Base-by-base conservation (phyloP, 257 asterid species). In the Forsythia suspensa region DNA sequence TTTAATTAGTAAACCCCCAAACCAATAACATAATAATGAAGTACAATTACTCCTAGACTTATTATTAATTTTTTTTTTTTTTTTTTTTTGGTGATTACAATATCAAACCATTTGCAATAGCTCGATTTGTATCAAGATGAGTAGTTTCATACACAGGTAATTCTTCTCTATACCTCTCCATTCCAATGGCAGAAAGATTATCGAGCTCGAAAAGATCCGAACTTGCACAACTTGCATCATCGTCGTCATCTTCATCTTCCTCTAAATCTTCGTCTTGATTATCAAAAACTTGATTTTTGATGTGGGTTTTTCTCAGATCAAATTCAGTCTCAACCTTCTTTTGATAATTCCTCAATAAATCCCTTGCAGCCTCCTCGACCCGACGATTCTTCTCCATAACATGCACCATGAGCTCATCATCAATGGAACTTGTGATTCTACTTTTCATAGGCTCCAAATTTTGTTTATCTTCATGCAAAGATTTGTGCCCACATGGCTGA, bases 81-180 rank as follows among this genome's bases (percentile, higher is more conserved):
- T 72, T 74, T 44, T 76, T 75, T 41, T 20, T 10, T 2, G 34
- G 29, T 44, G 48, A 66, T 83, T 84, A 88, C 90, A 86, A 78
- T 77, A 89, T 82, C 51, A 90, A 86, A 65, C 94, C 94, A 75
- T 83, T 87, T 61, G 88, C 89, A 52, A 87, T 84, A 55, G 91
- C 89, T 80, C 86, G 80, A 74, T 90, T 83, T 71, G 92, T 82
- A 70, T 77, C 85, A 0, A 90, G 80, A 78, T 80, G 84, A 71
- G 98, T 94, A 21, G 97, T 89, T 85, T 92, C 98, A 12, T 94
- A 94, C 37, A 94, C 96, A 0, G 98, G 98, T 83, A 94, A 82
- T 79, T 92, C 98, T 71, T 90, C 89, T 34, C 86, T 71, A 72
- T 91, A 93, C 89, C 90, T 89, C 77, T 91, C 92, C 85, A 89